Conservation (phyloP, 371 early-diverging fungal genomes). For the Phascolomyces articulosus region DNA sequence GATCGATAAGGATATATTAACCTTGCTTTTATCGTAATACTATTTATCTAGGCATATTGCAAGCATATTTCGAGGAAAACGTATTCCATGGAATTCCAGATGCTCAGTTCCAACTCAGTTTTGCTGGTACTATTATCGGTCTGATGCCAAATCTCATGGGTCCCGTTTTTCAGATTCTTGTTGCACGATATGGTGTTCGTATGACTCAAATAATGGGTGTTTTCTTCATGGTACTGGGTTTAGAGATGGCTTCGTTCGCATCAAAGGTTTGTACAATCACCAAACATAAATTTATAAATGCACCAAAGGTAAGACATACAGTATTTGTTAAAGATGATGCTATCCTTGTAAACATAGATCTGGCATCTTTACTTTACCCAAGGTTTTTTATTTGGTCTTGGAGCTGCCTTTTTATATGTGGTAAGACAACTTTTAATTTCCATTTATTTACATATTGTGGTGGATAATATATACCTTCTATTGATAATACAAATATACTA, state of each 20-base stretch:
- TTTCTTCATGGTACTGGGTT: slow-evolving; percentile 23
- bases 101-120: slow-evolving; percentile 34
- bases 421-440: no score
- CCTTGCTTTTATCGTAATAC: no score
- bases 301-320: no score
- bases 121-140: slow-evolving; percentile 39
- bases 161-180: slow-evolving; percentile 34
- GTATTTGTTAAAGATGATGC: no score
- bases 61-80: slow-evolving; percentile 23
- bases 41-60: slow-evolving; percentile 27
- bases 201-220: slow-evolving; percentile 26
- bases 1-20: no score
- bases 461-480: no score
- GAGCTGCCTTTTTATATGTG: slow-evolving; percentile 55
- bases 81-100: slow-evolving; percentile 19
- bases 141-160: slow-evolving; percentile 30
- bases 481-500: background rate
- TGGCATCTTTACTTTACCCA: slow-evolving; percentile 77
- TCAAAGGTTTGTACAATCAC: slow-evolving; percentile 18
- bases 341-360: slow-evolving; percentile 12
- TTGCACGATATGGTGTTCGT: slow-evolving; percentile 25
- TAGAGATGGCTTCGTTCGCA: slow-evolving; percentile 39
- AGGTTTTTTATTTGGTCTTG: slow-evolving; percentile 69
- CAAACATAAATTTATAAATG: no score
- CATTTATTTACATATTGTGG: background rate